Evolutionary conservation across 75 land plant genomes (phyloP).

Genomic region (Pinus taeda): DNA sequence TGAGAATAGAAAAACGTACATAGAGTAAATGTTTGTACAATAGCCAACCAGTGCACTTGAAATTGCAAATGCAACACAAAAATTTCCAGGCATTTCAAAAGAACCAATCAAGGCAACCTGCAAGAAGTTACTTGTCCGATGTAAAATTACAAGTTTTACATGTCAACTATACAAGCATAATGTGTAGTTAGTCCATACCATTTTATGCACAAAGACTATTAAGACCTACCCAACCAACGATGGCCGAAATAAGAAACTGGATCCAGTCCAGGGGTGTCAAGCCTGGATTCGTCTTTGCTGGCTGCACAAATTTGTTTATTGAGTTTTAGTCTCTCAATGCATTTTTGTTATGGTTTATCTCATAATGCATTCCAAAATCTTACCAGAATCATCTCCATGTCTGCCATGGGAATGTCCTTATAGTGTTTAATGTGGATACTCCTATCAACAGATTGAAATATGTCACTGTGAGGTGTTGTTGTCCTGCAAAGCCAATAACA

Average conservation of each 20-base stretch:
- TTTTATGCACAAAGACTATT: no score
- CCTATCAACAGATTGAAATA: constrained; percentile 33
- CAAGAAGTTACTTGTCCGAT: constrained; percentile 6
- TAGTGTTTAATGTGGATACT: constrained; percentile 80
- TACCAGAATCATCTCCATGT: constrained; percentile 91
- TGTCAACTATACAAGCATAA: no score
- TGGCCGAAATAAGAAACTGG: constrained; percentile 63
- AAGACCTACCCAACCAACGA: constrained; percentile 79
- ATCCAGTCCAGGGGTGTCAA: constrained; percentile 97
- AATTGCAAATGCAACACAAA: constrained; percentile 76
- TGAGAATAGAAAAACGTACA: constrained; percentile 34
- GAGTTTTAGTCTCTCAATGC: not conserved
- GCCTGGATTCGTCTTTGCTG: constrained; percentile 93
- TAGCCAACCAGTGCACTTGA: constrained; percentile 75
- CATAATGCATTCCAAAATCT: constrained; percentile 12
- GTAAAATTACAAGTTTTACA: constrained; percentile 3
- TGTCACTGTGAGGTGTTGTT: constrained; percentile 28
- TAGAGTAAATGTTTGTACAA: constrained; percentile 81
- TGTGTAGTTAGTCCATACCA: no score
- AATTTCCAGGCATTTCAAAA: constrained; percentile 62
- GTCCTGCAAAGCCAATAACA: constrained; percentile 32
- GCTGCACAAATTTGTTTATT: constrained; percentile 28
- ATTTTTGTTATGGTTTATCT: not conserved
- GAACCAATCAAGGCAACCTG: constrained; percentile 83
- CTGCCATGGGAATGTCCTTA: constrained; percentile 94